Conservation (phyloP, 2,329 filamentous ascomycete species). For the Alternaria triticina region DNA sequence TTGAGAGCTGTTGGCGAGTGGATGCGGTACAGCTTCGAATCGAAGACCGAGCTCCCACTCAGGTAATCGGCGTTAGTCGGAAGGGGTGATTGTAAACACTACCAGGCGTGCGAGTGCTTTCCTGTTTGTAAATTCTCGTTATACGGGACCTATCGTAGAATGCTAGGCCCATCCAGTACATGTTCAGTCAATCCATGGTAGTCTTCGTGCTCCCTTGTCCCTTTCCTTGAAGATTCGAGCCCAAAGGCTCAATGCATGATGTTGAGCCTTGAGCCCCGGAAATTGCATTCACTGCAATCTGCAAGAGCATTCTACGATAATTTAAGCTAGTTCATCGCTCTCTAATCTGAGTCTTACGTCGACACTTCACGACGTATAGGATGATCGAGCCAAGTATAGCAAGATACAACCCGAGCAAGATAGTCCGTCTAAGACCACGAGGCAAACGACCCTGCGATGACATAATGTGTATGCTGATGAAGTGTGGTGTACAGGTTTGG, state of each 20-base stretch:
- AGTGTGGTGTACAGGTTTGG: neutral
- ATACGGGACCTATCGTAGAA: slow-evolving; percentile 2
- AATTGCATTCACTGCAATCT: neutral
- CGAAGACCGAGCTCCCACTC: slow-evolving; percentile 41
- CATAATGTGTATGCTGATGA: neutral
- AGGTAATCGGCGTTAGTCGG: slow-evolving; percentile 22
- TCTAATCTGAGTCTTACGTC: neutral
- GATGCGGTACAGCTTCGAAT: slow-evolving; percentile 67
- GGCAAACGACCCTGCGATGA: neutral
- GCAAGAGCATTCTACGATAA: neutral
- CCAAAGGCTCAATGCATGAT: neutral
- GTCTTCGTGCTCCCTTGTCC: neutral
- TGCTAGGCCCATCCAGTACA: slow-evolving; percentile 4
- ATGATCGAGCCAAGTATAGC: neutral
- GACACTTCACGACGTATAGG: neutral
- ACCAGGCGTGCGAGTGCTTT: slow-evolving; percentile 6
- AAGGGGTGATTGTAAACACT: neutral
- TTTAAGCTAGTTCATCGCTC: neutral
- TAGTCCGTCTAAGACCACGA: neutral
- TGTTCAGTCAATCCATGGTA: neutral
- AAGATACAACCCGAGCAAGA: neutral
- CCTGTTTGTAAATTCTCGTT: slow-evolving; percentile 1
- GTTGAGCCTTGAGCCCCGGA: neutral
- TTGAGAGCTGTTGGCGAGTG: slow-evolving; percentile 82
- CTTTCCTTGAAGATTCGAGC: neutral